phyloP scores from a whole-genome alignment of 495 filamentous ascomycete genomes.

The Penicillium cosmopolitanum region DNA sequence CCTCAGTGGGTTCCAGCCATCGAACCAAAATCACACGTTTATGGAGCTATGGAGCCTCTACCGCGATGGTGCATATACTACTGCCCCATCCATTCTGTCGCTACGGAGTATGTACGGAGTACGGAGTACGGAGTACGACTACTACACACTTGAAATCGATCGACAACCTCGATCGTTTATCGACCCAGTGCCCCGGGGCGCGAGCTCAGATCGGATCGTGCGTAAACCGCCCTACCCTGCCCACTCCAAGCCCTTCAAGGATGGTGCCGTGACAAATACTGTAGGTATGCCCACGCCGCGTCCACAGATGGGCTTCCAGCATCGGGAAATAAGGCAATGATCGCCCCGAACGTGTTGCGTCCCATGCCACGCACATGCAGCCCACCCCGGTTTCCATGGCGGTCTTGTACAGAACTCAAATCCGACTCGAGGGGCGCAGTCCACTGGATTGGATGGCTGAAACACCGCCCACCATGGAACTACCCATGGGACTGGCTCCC shows the following conservation, averaged over 20 bases:
- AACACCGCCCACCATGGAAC: conserved; percentile 13
- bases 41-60: conserved; percentile 17
- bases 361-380: conserved; percentile 6
- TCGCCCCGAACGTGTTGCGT: conserved; percentile 7
- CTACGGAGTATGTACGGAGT: not conserved
- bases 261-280: conserved; percentile 22
- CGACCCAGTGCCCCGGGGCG: conserved; percentile 15
- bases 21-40: not conserved
- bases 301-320: not conserved
- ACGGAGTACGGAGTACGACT: too few species aligned
- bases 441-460: conserved; percentile 9
- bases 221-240: not conserved
- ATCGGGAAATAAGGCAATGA: conserved; percentile 6
- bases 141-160: conserved; percentile 10
- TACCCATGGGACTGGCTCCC: conserved; percentile 10
- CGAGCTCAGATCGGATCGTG: conserved; percentile 22
- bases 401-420: conserved; percentile 2
- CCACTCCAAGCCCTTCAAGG: not conserved
- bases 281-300: not conserved
- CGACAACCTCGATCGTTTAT: conserved; percentile 24
- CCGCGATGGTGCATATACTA: not conserved
- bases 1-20: conserved; percentile 1
- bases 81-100: conserved; percentile 2
- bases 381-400: conserved; percentile 1
- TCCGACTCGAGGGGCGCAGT: conserved; percentile 3